Base-by-base conservation (phyloP, 345 rosid species). In the Lenwebbia sp. region DNA sequence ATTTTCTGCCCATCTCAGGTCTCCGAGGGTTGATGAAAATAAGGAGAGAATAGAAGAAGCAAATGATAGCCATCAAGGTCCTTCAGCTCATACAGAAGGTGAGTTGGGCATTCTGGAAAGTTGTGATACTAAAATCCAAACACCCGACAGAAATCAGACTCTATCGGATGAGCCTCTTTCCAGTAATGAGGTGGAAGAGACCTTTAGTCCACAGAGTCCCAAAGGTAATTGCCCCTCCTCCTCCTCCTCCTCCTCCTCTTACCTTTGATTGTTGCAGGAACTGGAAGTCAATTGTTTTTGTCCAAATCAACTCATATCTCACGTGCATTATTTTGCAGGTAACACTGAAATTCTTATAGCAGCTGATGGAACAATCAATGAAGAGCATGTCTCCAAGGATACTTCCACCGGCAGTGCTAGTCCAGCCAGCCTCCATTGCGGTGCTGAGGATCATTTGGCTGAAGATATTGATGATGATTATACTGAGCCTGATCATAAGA, bases 1-100 rank as follows among this genome's bases (percentile, higher is more conserved):
- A 90, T 89, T 87, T 56, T 52, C 91, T 57, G 85, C 90, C 85
- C 85, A 89, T 57, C 92, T 92, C 10, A 88, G 90, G 82, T 88
- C 88, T 84, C 54, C 2, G 86, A 85, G 86, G 85, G 86, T 78
- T 87, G 88, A 84, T 86, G 93, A 90, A 83, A 84, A 84, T 86
- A 55, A 70, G 28, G 85, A 70, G 62, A 78, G 76, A 53, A 88
- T 90, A 89, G 91, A 88, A 90, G 93, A 88, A 85, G 88, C 88
- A 89, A 88, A 86, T 81, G 88, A 17, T 52, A 87, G 89, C 86
- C 89, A 84, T 91, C 65, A 84, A 58, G 88, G 85, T 87, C 90
- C 85, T 75, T 82, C 84, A 81, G 47, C 83, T 4, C 83, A 58
- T 15, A 78, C 87, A 53, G 90, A 84, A 82, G 78, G 83, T 84